Evolutionary conservation across 2,329 filamentous ascomycete species (phyloP).

Genomic region (Herpotrichia juniperi): DNA sequence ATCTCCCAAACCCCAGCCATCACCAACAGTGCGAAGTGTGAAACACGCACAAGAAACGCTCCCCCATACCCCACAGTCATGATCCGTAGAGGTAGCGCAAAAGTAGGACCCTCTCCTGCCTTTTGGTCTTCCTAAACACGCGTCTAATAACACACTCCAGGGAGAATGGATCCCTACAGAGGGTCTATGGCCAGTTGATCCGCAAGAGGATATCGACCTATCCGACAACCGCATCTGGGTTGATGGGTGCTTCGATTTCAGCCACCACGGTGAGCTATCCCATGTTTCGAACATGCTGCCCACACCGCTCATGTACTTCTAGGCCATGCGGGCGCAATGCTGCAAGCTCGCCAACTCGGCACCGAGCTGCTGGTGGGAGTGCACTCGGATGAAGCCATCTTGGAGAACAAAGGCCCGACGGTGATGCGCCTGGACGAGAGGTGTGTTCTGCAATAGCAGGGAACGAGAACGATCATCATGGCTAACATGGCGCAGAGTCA

Average conservation of each 20-base stretch:
- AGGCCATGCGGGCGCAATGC: constrained; percentile 96
- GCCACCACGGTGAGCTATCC: constrained; percentile 76
- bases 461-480: background rate
- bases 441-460: constrained; percentile 46
- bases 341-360: constrained; percentile 92
- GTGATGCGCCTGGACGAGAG: constrained; percentile 95
- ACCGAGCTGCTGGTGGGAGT: constrained; percentile 89
- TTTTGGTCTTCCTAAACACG: background rate
- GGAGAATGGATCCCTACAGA: constrained; percentile 55
- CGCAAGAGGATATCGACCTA: constrained; percentile 64
- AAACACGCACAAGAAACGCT: no score
- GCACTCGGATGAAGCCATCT: constrained; percentile 93
- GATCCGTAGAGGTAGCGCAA: constrained; percentile 45
- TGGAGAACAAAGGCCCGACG: constrained; percentile 96
- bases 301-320: constrained; percentile 20
- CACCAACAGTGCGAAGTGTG: no score
- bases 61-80: constrained; percentile 19
- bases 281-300: constrained; percentile 3
- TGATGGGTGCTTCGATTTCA: constrained; percentile 99
- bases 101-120: constrained; percentile 23
- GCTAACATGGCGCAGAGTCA: constrained; percentile 62
- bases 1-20: no score
- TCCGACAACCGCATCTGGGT: constrained; percentile 87
- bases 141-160: constrained; percentile 18
- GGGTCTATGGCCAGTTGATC: constrained; percentile 69